Percentiles rank a stretch among this genome's conserved stretches.
Evolutionary conservation across 306 rosid species (phyloP).

Genomic region (Crataegus laevigata): DNA sequence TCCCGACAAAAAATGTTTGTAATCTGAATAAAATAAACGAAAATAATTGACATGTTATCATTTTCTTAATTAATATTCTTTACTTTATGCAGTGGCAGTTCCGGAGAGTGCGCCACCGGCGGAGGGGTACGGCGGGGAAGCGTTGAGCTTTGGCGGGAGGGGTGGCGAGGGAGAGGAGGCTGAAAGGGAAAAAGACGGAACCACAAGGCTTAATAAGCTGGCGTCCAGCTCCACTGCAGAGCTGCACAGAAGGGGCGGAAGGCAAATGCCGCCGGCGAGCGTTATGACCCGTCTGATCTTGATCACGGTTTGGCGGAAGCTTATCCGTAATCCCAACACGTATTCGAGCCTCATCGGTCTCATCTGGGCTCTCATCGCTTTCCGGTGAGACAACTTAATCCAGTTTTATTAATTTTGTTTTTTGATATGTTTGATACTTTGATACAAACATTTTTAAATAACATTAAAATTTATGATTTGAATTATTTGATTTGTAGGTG

Average conservation of each 20-base stretch:
- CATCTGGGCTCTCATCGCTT: constrained; percentile 80
- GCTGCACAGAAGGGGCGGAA: constrained; percentile 52
- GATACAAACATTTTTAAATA: not conserved
- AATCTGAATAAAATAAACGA: not conserved
- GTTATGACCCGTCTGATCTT: constrained; percentile 92
- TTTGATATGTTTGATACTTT: not conserved
- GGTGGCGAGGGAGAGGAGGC: constrained; percentile 38
- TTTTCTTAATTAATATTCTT: not conserved
- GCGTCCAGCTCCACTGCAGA: constrained; percentile 75
- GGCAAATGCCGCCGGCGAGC: constrained; percentile 97
- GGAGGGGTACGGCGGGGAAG: constrained; percentile 45
- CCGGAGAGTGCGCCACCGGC: constrained; percentile 16
- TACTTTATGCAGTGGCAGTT: constrained; percentile 5
- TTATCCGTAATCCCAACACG: constrained; percentile 94
- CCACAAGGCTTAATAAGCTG: constrained; percentile 50
- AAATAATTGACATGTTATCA: not conserved
- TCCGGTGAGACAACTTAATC: constrained; percentile 38
- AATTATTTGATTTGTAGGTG: constrained; percentile 42
- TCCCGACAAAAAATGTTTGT: not conserved
- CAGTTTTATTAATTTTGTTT: not conserved
- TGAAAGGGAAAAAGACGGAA: constrained; percentile 44
- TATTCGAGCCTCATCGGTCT: constrained; percentile 93
- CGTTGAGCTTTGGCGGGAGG: constrained; percentile 43
- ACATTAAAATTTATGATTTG: not conserved
- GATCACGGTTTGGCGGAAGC: constrained; percentile 98